Evolutionary conservation across 2,329 filamentous ascomycete genomes (phyloP), one percentile per base, ranked within the genome.

Genomic region (Sporothrix phasma): DNA sequence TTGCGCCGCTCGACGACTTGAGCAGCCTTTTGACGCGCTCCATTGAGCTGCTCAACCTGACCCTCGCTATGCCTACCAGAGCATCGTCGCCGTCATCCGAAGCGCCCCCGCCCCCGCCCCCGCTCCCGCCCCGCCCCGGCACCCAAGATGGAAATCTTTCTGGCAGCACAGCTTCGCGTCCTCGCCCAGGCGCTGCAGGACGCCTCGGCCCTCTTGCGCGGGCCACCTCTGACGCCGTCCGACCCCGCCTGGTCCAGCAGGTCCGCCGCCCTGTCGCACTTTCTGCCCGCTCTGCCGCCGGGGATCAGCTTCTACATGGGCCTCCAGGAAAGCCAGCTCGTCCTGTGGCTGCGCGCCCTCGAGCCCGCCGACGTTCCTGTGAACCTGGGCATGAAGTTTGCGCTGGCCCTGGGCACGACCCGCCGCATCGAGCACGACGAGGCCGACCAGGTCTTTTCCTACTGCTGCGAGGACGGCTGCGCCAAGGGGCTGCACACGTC

Each of bases 11-110:
- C 61, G 85, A 86, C 22, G 78, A 83, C 11, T 83, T 94, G 13
- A 84, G 90, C 67, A 84, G 85, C n/a, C 80, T 92, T 46, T 87
- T 97, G 69, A 93, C 89, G 66, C 84, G 90, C 70, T 88, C 90
- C 64, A 84, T 97, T 67, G 90, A 95, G 74, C 85, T 96, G 54
- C 86, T 96, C 59, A 84, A 88, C 70, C 83, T 95, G 17, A 90
- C 88, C 51, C 82, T 88, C 31, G 88, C 86, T 88, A 88, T 41
- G 66, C 61, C 19, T 68, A 60, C 69, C 29, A 24, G 19, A 49
- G 6, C 11, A 6, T 19, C 39, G 7, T 19, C 37, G 15, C 7
- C 34, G 31, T 19, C 26, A 7, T 31, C 37, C 11, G 37, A 51
- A 51, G n/a, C 8, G 29, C 34, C 7, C 34, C 6, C 4, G 34